phyloP scores from a whole-genome alignment of 179 eudicot genomes.

The Nepenthes alata region DNA sequence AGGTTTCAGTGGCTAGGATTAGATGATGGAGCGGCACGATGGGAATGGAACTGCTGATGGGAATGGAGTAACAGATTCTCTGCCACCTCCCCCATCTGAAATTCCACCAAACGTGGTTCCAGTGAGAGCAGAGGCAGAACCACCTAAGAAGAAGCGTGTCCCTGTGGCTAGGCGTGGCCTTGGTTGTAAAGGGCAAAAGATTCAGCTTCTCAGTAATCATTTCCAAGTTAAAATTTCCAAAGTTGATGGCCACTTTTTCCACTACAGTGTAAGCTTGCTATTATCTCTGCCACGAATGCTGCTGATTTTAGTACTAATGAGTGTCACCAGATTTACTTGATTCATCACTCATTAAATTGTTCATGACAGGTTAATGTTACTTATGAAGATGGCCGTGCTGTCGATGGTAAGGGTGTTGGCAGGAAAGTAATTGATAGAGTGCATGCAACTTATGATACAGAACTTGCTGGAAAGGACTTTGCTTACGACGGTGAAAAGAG shows the following conservation, averaged over 20 bases:
- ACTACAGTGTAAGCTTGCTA: conserved; percentile 62
- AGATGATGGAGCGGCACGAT: background rate
- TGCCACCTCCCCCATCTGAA: conserved; percentile 86
- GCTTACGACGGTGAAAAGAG: conserved; percentile 98
- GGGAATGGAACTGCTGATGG: conserved; percentile 2
- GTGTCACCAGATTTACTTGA: background rate
- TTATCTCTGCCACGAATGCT: background rate
- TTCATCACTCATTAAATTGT: background rate
- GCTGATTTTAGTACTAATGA: background rate
- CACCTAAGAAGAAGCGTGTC: conserved; percentile 46
- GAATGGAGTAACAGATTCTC: conserved; percentile 27
- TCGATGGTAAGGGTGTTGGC: conserved; percentile 81
- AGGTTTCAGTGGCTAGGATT: background rate
- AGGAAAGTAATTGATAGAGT: conserved; percentile 73
- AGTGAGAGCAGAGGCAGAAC: conserved; percentile 32
- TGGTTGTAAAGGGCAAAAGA: conserved; percentile 58
- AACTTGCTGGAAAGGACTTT: conserved; percentile 72
- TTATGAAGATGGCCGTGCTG: conserved; percentile 87
- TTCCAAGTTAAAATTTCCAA: conserved; percentile 64
- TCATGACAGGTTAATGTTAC: conserved; percentile 12
- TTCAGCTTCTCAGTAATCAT: conserved; percentile 64
- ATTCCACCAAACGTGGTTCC: conserved; percentile 69
- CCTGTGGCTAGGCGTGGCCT: conserved; percentile 65
- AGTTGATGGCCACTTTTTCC: conserved; percentile 66
- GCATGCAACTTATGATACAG: conserved; percentile 67